A percentile compares a stretch with the other conserved stretches of the same genome.
phyloP scores from a whole-genome alignment of 768 basidiomycete genomes.

The Tricholoma matsutake region DNA sequence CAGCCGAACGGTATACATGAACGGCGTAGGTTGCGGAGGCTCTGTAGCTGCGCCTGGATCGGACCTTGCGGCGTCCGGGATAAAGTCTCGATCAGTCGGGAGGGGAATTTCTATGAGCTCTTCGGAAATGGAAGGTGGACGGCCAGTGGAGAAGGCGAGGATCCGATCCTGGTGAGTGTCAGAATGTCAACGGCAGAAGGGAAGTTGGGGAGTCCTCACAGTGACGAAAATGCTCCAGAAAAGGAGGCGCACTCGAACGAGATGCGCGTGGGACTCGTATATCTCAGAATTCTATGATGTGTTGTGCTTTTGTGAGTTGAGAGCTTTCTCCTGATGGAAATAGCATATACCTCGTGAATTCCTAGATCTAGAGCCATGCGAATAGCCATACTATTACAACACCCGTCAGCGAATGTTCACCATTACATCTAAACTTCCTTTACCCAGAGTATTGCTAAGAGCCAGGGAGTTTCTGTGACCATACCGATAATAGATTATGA shows the following conservation, averaged over 20 bases:
- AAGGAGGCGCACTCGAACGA: conserved; percentile 12
- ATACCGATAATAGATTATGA: not conserved
- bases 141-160: conserved; percentile 12
- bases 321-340: not conserved
- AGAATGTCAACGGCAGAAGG: not conserved
- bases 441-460: conserved; percentile 17
- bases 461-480: not conserved
- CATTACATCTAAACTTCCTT: not conserved
- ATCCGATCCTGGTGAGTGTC: conserved; percentile 7
- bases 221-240: conserved; percentile 17
- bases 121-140: conserved; percentile 13
- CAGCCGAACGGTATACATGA: conserved; percentile 12
- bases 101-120: conserved; percentile 17
- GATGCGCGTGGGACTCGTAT: conserved; percentile 9
- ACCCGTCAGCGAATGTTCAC: not conserved
- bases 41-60: conserved; percentile 6
- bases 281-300: conserved; percentile 10
- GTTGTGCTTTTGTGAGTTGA: not conserved
- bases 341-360: conserved; percentile 9
- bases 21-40: conserved; percentile 10
- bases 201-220: not conserved
- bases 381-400: conserved; percentile 12
- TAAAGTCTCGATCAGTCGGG: conserved; percentile 13
- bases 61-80: conserved; percentile 8
- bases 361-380: conserved; percentile 16